phyloP scores from a whole-genome alignment of 176 grass and related monocot genomes.

The Triticum turgidum region DNA sequence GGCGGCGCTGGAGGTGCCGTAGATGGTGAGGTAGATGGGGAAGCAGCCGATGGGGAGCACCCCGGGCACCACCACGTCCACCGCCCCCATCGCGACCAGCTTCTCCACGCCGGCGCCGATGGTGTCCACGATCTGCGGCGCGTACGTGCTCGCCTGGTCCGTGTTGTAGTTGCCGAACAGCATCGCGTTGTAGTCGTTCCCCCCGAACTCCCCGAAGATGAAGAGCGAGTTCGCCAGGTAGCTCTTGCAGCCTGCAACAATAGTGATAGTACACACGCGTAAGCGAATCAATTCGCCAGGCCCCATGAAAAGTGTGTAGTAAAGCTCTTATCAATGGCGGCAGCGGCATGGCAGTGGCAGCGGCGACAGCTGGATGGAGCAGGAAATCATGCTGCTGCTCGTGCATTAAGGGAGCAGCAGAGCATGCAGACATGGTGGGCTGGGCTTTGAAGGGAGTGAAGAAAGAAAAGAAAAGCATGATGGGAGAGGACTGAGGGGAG shows the following conservation, averaged over 20 bases:
- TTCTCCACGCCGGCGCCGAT: slow-evolving; percentile 41
- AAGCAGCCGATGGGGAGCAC: slow-evolving; percentile 76
- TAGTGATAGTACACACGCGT: neutral
- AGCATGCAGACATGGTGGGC: neutral
- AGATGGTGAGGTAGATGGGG: slow-evolving; percentile 64
- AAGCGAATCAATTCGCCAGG: neutral
- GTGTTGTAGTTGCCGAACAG: slow-evolving; percentile 54
- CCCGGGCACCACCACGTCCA: slow-evolving; percentile 46
- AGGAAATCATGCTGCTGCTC: neutral
- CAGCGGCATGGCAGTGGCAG: neutral
- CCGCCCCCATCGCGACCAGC: slow-evolving; percentile 55
- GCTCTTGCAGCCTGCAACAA: slow-evolving; percentile 36
- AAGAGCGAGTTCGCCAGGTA: slow-evolving; percentile 46
- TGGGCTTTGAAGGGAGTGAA: neutral
- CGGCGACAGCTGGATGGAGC: neutral
- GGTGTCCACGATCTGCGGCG: slow-evolving; percentile 38
- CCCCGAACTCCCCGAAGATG: slow-evolving; percentile 66
- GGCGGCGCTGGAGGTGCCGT: slow-evolving; percentile 27
- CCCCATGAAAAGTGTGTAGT: neutral
- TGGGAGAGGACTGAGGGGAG: too few relatives aligned
- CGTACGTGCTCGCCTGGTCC: slow-evolving; percentile 52
- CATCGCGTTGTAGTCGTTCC: slow-evolving; percentile 76
- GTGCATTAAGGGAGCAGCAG: too few relatives aligned
- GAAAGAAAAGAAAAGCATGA: too few relatives aligned
- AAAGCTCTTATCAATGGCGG: neutral